Evolutionary conservation across 768 basidiomycete genomes (phyloP).

Genomic region (Amanita phalloides): DNA sequence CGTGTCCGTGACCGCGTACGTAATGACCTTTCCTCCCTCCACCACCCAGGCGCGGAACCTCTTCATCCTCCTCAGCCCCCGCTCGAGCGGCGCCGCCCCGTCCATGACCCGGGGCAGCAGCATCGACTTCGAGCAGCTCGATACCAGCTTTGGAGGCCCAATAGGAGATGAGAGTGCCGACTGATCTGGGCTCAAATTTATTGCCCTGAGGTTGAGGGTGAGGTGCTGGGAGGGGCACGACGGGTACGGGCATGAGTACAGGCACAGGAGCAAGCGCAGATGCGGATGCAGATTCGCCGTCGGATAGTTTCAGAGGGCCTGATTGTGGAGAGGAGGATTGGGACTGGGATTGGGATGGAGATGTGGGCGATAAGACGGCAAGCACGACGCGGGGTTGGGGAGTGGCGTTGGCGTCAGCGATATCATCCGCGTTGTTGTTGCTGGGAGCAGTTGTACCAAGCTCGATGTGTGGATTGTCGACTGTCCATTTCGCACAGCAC

Average conservation of each 20-base stretch:
- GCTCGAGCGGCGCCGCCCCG: conserved; percentile 21
- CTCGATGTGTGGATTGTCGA: conserved; percentile 25
- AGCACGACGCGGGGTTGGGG: conserved; percentile 43
- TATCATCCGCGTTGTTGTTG: background rate
- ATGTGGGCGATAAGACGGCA: conserved; percentile 35
- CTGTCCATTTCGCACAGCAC: conserved; percentile 74
- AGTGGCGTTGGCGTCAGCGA: background rate
- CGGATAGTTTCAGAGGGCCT: conserved; percentile 18
- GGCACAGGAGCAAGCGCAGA: conserved; percentile 5
- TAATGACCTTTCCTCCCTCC: conserved; percentile 8
- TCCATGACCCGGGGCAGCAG: conserved; percentile 26
- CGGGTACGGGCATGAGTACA: conserved; percentile 23
- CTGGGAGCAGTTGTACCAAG: conserved; percentile 13
- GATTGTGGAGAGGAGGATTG: conserved; percentile 24
- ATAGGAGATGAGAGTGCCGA: conserved; percentile 47
- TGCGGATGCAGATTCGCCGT: conserved; percentile 9
- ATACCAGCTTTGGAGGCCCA: conserved; percentile 65
- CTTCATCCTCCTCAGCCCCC: conserved; percentile 12
- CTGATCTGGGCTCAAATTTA: conserved; percentile 55
- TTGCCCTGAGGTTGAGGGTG: conserved; percentile 30
- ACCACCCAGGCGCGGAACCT: background rate
- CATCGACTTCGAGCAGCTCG: conserved; percentile 41
- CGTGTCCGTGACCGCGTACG: conserved; percentile 9
- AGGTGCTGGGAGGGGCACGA: conserved; percentile 56
- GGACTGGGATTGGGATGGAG: conserved; percentile 21